Conservation (phyloP, 192 early-diverging fungal species). For the Coemansia reversa region DNA sequence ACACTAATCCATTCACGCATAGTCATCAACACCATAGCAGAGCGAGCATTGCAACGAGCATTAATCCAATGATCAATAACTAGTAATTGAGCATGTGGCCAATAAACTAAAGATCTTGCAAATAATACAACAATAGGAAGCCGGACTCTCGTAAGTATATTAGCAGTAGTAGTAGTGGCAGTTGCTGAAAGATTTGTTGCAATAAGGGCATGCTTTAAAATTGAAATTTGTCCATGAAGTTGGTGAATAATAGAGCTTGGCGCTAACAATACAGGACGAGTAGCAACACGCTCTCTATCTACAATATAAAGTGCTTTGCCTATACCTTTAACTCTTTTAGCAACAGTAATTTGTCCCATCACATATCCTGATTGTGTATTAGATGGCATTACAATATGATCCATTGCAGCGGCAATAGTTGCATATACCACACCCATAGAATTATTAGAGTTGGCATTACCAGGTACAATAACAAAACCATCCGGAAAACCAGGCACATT, state of each 20-base stretch:
- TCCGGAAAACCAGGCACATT: not conserved
- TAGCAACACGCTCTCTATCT: slow-evolving; percentile 17
- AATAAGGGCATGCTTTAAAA: slow-evolving; percentile 1
- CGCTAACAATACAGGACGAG: slow-evolving; percentile 11
- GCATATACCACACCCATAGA: slow-evolving; percentile 25
- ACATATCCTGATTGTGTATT: not conserved
- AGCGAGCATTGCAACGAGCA: slow-evolving; percentile 14
- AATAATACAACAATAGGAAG: slow-evolving; percentile 12
- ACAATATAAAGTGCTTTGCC: slow-evolving; percentile 16
- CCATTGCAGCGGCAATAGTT: slow-evolving; percentile 18
- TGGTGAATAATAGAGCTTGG: not conserved
- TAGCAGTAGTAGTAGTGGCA: slow-evolving; percentile 10
- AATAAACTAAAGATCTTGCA: slow-evolving; percentile 18
- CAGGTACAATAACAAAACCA: slow-evolving; percentile 16
- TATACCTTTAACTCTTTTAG: slow-evolving; percentile 13
- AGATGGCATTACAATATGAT: slow-evolving; percentile 25
- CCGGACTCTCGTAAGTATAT: slow-evolving; percentile 13
- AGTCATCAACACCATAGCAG: slow-evolving; percentile 15
- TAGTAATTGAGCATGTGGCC: slow-evolving; percentile 22
- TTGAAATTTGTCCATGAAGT: not conserved
- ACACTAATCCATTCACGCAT: slow-evolving; percentile 8
- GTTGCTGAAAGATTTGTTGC: slow-evolving; percentile 14
- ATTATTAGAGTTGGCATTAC: slow-evolving; percentile 6
- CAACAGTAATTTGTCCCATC: slow-evolving; percentile 16
- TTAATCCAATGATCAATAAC: slow-evolving; percentile 31